Base-by-base conservation (phyloP, 148 eudicot species). In the Dysphania ambrosioides region DNA sequence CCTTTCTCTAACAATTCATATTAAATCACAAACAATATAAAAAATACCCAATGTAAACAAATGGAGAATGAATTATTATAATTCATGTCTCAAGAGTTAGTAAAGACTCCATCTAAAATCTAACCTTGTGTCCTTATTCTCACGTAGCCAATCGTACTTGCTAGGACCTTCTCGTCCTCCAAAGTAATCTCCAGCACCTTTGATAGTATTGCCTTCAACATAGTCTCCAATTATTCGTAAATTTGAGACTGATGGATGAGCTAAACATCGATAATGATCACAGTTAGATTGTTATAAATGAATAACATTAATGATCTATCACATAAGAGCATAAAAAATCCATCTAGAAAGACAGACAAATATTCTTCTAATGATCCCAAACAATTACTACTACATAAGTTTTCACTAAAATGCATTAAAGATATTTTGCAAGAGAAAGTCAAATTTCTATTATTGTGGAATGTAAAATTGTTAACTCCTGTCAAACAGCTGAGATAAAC, bases 161-260 rank as follows among this genome's bases (percentile, higher is more conserved):
- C 97, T 95, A 66, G 99, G 99, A 59, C 99, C 99, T 82, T 95
- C 99, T 84, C 81, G 86, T 80, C 99, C 99, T 79, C 99, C 99
- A 84, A 95, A 90, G 83, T 95, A 95, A 26, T 86, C 84, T 70
- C 96, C 99, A 70, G 76, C 76, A 62, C 99, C 99, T 85, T 76
- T 92, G 31, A 95, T 74, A 26, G 83, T 83, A 74, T 70, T 76
- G 69, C 92, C 97, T 85, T 95, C 99, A 70, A 95, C 85, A 76
- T 62, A 83, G 72, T 92, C 97, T 76, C 99, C 99, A 82, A 75
- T 69, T 71, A 95, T 85, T 41, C 76, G 87, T 62, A 95, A 86
- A 81, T 92, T 85, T 62, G 79, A 81, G 70, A 95, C 96, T 34
- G 94, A 92, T 13, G 99, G 99, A 77, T 88, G 90, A 90, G 99